A percentile compares a stretch with the other conserved stretches of the same genome.
Evolutionary conservation across 768 basidiomycete species (phyloP).

Genomic region (Tremella yokohamensis): DNA sequence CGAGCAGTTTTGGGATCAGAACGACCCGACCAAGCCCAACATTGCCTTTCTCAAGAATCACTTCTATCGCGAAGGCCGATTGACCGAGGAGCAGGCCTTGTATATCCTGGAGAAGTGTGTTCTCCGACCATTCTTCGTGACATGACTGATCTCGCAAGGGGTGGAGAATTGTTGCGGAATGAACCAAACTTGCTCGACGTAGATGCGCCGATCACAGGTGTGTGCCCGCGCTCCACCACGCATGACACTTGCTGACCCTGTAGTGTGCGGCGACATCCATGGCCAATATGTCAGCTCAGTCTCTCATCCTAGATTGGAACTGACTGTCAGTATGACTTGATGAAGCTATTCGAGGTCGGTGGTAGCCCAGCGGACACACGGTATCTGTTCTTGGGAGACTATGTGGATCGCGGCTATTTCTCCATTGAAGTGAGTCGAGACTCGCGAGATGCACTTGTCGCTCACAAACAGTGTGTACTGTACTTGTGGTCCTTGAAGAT

Average conservation of each 20-base stretch:
- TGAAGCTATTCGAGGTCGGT: constrained; percentile 93
- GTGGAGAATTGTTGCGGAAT: constrained; percentile 68
- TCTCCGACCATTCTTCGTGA: not conserved
- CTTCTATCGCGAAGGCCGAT: constrained; percentile 90
- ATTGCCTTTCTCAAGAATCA: constrained; percentile 97
- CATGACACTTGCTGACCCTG: not conserved
- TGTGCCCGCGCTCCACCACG: constrained; percentile 29
- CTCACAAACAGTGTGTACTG: constrained; percentile 71
- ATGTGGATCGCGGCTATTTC: constrained; percentile 90
- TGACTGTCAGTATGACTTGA: constrained; percentile 70
- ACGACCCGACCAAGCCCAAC: constrained; percentile 86
- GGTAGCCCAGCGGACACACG: constrained; percentile 90
- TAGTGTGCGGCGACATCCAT: constrained; percentile 96
- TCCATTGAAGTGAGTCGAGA: constrained; percentile 69
- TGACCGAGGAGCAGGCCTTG: constrained; percentile 91
- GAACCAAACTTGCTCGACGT: constrained; percentile 91
- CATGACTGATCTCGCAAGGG: constrained; percentile 23
- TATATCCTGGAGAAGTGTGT: constrained; percentile 75
- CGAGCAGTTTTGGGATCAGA: constrained; percentile 83
- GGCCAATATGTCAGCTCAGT: constrained; percentile 82
- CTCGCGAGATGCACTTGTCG: not conserved
- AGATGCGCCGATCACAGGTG: constrained; percentile 96
- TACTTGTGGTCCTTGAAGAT: constrained; percentile 99
- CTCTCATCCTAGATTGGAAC: not conserved
- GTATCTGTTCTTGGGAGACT: constrained; percentile 88